A percentile compares a stretch with the other conserved stretches of the same genome.
Evolutionary conservation across 495 filamentous ascomycete genomes (phyloP).

Genomic region (Halenospora varia): DNA sequence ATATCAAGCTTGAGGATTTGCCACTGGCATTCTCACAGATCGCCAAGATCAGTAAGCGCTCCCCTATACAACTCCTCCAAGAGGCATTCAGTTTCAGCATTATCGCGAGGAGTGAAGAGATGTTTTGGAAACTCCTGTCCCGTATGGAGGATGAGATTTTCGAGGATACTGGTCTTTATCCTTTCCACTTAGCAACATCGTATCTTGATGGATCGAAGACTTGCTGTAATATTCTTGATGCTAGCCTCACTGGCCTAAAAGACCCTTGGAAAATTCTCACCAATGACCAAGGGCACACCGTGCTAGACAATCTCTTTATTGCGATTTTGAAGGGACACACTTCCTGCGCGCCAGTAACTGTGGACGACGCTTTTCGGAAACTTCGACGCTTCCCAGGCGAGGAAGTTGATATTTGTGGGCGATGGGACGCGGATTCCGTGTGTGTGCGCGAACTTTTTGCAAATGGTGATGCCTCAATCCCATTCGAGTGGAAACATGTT

Average conservation of each 20-base stretch:
- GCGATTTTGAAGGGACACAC: constrained; percentile 37
- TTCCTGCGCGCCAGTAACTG: constrained; percentile 21
- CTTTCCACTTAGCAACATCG: constrained; percentile 35
- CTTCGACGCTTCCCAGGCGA: constrained; percentile 34
- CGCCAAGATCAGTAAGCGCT: no score
- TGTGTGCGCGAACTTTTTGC: constrained; percentile 23
- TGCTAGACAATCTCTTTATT: constrained; percentile 39
- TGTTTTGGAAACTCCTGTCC: no score
- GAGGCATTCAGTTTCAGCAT: no score
- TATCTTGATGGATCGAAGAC: constrained; percentile 35
- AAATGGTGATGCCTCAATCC: constrained; percentile 21
- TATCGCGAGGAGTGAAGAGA: no score
- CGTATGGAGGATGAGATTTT: no score
- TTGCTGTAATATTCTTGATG: constrained; percentile 33
- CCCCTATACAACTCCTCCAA: no score
- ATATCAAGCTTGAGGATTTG: no score
- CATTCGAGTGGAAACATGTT: constrained; percentile 35
- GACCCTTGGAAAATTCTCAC: constrained; percentile 21
- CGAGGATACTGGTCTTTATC: constrained; percentile 31
- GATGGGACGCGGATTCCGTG: constrained; percentile 38
- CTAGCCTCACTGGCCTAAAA: not conserved
- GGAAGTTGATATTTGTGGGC: constrained; percentile 37
- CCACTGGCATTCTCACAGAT: no score
- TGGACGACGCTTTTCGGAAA: constrained; percentile 47
- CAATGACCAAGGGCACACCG: constrained; percentile 35